Percentiles rank a stretch among this genome's conserved stretches.
These are phyloP conservation scores for Jatropha podagrica DNA, from an alignment of 441 rosid species.

Conservation along the genomic window DNA sequence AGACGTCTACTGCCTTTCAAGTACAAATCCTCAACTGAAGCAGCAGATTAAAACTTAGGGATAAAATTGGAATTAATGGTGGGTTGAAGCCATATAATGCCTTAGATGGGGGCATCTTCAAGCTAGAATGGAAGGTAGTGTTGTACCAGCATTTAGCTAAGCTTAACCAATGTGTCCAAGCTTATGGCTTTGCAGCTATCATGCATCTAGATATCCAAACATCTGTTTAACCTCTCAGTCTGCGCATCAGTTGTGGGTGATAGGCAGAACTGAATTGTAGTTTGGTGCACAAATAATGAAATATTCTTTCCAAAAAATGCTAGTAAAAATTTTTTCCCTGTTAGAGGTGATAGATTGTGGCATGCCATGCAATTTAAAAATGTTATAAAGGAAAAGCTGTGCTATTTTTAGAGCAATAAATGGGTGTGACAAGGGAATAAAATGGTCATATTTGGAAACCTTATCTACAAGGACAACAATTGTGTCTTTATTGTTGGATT, in stretches of 20 bases:
- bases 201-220: background rate
- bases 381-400: background rate
- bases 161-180: background rate
- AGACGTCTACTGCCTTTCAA: too few species aligned
- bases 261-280: background rate
- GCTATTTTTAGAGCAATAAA: background rate
- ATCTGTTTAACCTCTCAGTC: background rate
- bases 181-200: background rate
- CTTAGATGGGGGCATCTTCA: background rate
- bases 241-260: background rate
- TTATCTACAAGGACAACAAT: background rate
- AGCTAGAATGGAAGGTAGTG: background rate
- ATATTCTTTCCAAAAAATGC: background rate
- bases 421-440: background rate
- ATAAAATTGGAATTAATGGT: background rate
- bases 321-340: background rate
- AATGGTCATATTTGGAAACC: background rate
- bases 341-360: background rate
- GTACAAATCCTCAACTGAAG: too few species aligned
- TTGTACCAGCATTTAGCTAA: background rate
- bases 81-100: background rate
- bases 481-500: background rate
- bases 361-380: background rate
- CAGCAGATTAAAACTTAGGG: too few species aligned
- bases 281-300: background rate